Base-by-base conservation (phyloP, 2,329 filamentous ascomycete genomes). In the Penicillium sp. region DNA sequence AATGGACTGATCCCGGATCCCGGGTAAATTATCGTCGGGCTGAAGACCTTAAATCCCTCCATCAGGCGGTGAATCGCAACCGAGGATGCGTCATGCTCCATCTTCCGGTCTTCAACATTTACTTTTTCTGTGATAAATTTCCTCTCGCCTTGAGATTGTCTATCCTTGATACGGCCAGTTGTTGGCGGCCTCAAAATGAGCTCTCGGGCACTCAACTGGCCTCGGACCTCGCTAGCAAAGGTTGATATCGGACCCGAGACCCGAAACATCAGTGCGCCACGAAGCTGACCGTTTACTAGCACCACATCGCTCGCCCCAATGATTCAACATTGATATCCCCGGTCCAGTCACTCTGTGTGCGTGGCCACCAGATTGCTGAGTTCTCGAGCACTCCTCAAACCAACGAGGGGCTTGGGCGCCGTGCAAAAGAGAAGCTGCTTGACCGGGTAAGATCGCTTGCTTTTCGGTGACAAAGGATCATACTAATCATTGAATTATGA, bases 351-450 rank as follows among this genome's bases (percentile, higher is more conserved):
- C 31, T 63, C 39, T 51, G 55, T 63, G 45, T 61, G 60, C 57
- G 49, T 44, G 55, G 64, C 19, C 63, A 67, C 27, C 70, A 72
- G 31, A 57, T 68, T 53, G 68, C 69, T 56, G 68, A 68, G 8
- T 71, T 73, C 59, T 73, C 71, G 21, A 70, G 59, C 44, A 64
- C 59, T 51, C 67, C 67, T 56, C 58, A 57, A 31, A 66, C 55
- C 21, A 58, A 69, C 51, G 67, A 70, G 53, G 68, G 71, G 10
- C 54, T 77, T 29, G 75, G 73, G 31, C 72, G 69, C 31, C 72
- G 73, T 26, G 76, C 76, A 11, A 75, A 73, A 58, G 76, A 79
- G 63, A 79, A 78, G 62, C 62, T 76, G 59, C 70, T 76, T 27
- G 76, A 80, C 61, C 74, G 73, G 65, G 75, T 76, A 65, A 48